Base-by-base conservation (phyloP, 345 rosid species). In the Ceriops decandra region DNA sequence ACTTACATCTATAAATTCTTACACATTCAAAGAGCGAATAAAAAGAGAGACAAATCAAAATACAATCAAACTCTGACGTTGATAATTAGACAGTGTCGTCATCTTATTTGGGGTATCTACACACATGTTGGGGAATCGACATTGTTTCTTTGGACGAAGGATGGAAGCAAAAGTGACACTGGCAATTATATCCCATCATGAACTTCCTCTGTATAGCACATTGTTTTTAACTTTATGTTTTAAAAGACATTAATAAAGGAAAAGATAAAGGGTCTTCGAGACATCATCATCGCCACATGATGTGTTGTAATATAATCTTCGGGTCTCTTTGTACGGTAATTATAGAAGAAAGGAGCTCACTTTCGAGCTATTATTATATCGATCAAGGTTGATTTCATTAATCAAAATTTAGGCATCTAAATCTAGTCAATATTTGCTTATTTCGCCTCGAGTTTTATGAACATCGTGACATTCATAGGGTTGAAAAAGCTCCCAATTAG, bases 61-160 rank as follows among this genome's bases (percentile, higher is more conserved):
- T 28, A 28, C 3, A 3, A 28, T 28, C 30, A 28, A 28, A 28
- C 30, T 28, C 30, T 28, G 3, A 28, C 30, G 30, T 28, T 2
- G 30, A 31, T 53, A 53, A 11, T 62, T 71, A 20, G 73, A 66
- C 59, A 35, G 51, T 32, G 60, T 52, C 61, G 61, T 77, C 78
- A 60, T 68, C 60, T 31, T 71, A 35, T 63, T 72, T 68, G 33
- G 64, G 64, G 32, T 60, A 60, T 59, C 58, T 27, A 60, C 47
- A 53, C 26, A 24, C 10, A 38, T 58, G 64, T 64, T 42, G 67
- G 72, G 77, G 82, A 80, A 77, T 79, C 78, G 11, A 17, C 42
- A 5, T 62, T 47, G 33, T 32, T 75, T 68, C 64, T 52, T 68
- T 77, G 57, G 42, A 42, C 21, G 26, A 69, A 51, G 60, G 24